Evolutionary conservation across 1,284 basidiomycete species (phyloP).

Genomic region (Cryptococcus sp.): DNA sequence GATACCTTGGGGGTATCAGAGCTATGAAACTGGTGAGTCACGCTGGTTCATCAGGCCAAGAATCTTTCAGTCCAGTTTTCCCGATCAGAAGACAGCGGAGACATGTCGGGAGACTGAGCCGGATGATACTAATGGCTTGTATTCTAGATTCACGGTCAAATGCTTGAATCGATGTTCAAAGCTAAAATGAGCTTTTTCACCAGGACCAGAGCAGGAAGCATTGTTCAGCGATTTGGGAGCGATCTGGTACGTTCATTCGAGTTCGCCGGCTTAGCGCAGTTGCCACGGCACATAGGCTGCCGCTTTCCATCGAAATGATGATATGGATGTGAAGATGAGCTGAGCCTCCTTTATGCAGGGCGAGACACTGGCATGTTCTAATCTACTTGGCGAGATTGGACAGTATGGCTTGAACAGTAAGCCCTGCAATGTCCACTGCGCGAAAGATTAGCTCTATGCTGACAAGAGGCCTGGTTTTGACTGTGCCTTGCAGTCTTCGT

Average conservation of each 20-base stretch:
- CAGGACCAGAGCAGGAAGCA: constrained; percentile 36
- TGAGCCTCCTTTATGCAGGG: constrained; percentile 8
- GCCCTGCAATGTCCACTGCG: too few species aligned
- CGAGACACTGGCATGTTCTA: constrained; percentile 23
- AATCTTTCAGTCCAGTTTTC: too few species aligned
- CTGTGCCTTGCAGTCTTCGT: constrained; percentile 26
- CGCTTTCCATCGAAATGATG: too few species aligned
- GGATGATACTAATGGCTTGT: background rate
- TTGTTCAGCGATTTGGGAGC: constrained; percentile 38
- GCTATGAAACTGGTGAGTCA: constrained; percentile 26
- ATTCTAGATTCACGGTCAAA: constrained; percentile 30
- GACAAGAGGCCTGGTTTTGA: too few species aligned
- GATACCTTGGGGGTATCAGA: constrained; percentile 26
- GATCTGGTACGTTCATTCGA: constrained; percentile 29
- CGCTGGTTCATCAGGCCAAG: background rate
- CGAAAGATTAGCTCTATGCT: background rate
- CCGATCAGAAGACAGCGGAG: too few species aligned
- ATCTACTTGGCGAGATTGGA: constrained; percentile 17
- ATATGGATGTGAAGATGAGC: background rate
- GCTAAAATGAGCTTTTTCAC: constrained; percentile 41
- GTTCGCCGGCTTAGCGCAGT: background rate
- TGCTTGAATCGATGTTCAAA: constrained; percentile 33
- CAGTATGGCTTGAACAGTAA: constrained; percentile 17
- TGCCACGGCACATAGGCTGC: too few species aligned
- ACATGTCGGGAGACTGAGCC: too few species aligned